These are phyloP conservation scores for Hansfordia pulvinata DNA, from an alignment of 2,329 filamentous ascomycete genomes.

Conservation along the genomic window DNA sequence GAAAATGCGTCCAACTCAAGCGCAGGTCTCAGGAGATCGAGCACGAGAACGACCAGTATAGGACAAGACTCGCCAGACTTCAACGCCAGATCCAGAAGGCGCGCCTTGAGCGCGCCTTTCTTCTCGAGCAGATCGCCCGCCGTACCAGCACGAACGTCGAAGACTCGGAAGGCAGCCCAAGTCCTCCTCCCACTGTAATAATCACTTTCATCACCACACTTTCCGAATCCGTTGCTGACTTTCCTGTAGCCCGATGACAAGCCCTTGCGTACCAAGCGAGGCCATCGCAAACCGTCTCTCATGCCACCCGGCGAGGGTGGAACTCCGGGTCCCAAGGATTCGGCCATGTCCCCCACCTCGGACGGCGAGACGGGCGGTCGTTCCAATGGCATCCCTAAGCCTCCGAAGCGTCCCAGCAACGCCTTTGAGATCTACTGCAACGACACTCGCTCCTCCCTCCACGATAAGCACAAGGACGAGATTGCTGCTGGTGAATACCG, in stretches of 20 bases:
- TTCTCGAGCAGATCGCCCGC: slow-evolving; percentile 59
- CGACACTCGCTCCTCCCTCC: slow-evolving; percentile 29
- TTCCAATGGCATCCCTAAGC: too few species aligned
- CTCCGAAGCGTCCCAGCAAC: slow-evolving; percentile 27
- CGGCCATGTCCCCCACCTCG: slow-evolving; percentile 34
- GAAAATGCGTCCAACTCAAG: slow-evolving; percentile 92
- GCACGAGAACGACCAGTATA: slow-evolving; percentile 74
- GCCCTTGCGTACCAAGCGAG: slow-evolving; percentile 60
- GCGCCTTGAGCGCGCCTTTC: slow-evolving; percentile 69
- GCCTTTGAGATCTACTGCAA: slow-evolving; percentile 43
- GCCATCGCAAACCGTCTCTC: slow-evolving; percentile 36
- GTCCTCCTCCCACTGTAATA: slow-evolving; percentile 69
- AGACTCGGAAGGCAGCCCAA: slow-evolving; percentile 67
- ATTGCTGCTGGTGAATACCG: slow-evolving; percentile 20
- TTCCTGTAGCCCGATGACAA: slow-evolving; percentile 57
- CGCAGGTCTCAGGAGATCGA: slow-evolving; percentile 86
- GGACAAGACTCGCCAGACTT: slow-evolving; percentile 65
- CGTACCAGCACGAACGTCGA: slow-evolving; percentile 63
- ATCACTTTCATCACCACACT: slow-evolving; percentile 19
- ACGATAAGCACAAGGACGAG: slow-evolving; percentile 28
- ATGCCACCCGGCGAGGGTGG: slow-evolving; percentile 26
- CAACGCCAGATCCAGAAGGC: slow-evolving; percentile 83
- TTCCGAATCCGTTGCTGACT: slow-evolving; percentile 10
- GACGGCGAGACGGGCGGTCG: too few species aligned
- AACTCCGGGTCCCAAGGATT: slow-evolving; percentile 20